Base-by-base conservation (phyloP, 768 basidiomycete genomes). In the Pleurotus tuoliensis region DNA sequence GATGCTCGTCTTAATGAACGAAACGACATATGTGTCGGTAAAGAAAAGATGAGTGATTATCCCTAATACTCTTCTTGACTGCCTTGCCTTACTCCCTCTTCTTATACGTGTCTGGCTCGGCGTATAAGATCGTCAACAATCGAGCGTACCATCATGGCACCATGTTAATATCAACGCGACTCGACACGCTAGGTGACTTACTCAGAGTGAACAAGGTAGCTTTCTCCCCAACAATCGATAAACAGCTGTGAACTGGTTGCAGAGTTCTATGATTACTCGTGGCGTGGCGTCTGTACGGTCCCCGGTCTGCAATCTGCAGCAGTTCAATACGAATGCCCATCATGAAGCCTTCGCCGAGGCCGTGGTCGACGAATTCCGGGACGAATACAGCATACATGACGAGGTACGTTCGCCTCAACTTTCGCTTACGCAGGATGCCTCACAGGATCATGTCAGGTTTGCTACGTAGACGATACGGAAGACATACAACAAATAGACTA, bases 61-160 rank as follows among this genome's bases (percentile, higher is more conserved):
- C 40, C 55, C 54, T 51, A 37, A 44, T 22, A 43, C 16, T 20
- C 37, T 27, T 22, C 18, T 5, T 51, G 40, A 22, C 41, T 12
- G 15, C 47, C 55, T 58, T 48, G 40, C 44, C 64, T 12, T 56
- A 57, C 25, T 22, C 9, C 47, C 52, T 56, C 55, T 48, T 13
- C 20, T 24, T 16, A 61, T 67, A 98, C 93, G 88, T 98, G 59
- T 98, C 96, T 47, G 97, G 97, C 41, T 98, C 94, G 7, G 97
- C 97, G 9, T 99, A 97, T 75, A 98, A 97, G 73, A 91, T 99
- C 55, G 87, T 89, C 44, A 90, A 85, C 62, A 83, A 84, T 52
- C 79, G 97, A 25, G 94, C 94, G 5, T 98, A 98, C 72, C 96
- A 98, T 63, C 97, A 99, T 63, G 97, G 97, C 0, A 99, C 97